Evolutionary conservation across 768 basidiomycete genomes (phyloP), one percentile per base, ranked within the genome.

Genomic region (Boletus barrowsii): DNA sequence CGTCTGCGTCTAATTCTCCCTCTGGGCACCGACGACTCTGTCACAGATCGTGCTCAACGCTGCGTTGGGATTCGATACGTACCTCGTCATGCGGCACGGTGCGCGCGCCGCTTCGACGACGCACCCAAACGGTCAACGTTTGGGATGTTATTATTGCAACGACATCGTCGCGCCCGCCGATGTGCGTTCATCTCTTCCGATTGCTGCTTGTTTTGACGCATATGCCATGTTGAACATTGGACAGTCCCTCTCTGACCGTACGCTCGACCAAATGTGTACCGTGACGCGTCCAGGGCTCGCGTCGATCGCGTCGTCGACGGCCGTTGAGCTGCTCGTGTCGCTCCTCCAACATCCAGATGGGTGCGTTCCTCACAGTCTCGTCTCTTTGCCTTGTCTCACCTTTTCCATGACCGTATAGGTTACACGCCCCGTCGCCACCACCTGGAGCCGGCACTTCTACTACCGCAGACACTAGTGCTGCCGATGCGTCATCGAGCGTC

Each of bases 81-180:
- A 86, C 75, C 81, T 99, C 39, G 96, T 98, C 15, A 98, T 98
- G 95, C 83, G 96, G 2, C 96, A 98, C 64, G 97, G 95, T 4
- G 78, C 86, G 5, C 82, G 88, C 8, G 75, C 73, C 6, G 66
- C 64, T 14, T 60, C 61, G 3, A 47, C 39, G 15, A 9, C 51
- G 13, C 57, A 43, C 9, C 44, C 51, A 14, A 56, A 74, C 29
- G 72, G 73, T 3, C 60, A 57, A 13, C 69, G 79, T 13, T 74
- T 99, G 32, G 96, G 97, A 4, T 99, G 97, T 66, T 98, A 99
- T 68, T 99, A 93, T 68, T 99, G 97, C 72, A 98, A 98, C 63
- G 97, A 99, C 60, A 90, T 98, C 53, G 94, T 98, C 37, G 97
- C 96, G 0, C 95, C 97, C 9, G 83, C 89, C 17, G 95, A 99